These are phyloP conservation scores for Massariosphaeria phaeospora DNA, from an alignment of 495 filamentous ascomycete genomes.

Conservation along the genomic window DNA sequence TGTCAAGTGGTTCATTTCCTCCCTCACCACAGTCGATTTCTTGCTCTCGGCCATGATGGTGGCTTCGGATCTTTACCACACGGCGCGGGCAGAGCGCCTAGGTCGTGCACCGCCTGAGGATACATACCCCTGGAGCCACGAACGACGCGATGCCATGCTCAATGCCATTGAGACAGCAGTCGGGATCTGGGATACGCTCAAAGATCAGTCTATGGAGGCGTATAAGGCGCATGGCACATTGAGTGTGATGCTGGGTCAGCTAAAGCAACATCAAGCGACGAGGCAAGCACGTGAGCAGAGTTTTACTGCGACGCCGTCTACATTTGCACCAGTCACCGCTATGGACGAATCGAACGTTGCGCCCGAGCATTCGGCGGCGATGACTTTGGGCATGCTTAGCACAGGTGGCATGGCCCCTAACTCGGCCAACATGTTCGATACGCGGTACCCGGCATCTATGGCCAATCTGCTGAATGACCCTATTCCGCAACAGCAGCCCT, in stretches of 20 bases:
- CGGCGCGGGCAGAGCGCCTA: conserved; percentile 41
- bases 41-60: conserved; percentile 86
- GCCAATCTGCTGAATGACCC: conserved; percentile 48
- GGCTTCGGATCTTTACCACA: conserved; percentile 63
- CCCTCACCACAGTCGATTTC: conserved; percentile 76
- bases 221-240: conserved; percentile 77
- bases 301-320: conserved; percentile 11
- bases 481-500: conserved; percentile 14
- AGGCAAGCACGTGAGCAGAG: conserved; percentile 27
- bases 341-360: conserved; percentile 42
- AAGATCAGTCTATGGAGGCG: conserved; percentile 77
- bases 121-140: conserved; percentile 60
- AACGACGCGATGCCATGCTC: conserved; percentile 73
- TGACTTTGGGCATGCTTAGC: conserved; percentile 75
- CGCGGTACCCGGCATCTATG: conserved; percentile 40
- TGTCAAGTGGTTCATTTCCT: conserved; percentile 72
- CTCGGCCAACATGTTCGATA: conserved; percentile 41
- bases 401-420: conserved; percentile 65
- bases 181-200: conserved; percentile 71
- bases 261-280: conserved; percentile 47
- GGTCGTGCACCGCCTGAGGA: conserved; percentile 37
- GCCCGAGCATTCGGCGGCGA: conserved; percentile 65
- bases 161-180: conserved; percentile 63
- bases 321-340: conserved; percentile 34
- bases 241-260: conserved; percentile 70